Conservation (phyloP, 2,329 filamentous ascomycete genomes). For the Penicillium fuscoglaucum region DNA sequence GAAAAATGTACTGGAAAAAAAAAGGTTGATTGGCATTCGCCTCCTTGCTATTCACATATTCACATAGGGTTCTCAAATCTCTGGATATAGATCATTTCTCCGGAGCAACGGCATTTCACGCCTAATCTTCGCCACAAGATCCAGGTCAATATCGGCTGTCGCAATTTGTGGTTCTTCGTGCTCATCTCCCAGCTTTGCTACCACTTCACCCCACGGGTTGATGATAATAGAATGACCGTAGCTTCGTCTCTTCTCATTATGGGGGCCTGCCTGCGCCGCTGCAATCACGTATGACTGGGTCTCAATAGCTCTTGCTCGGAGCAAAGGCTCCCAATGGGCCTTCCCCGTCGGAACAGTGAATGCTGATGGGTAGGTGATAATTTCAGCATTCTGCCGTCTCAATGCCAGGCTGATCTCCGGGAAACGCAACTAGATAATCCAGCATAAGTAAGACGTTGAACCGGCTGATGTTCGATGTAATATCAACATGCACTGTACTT, state of each 20-base stretch:
- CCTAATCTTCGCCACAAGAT: constrained; percentile 53
- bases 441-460: neutral
- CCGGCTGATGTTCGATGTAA: neutral
- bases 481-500: constrained; percentile 21
- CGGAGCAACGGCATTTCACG: constrained; percentile 59
- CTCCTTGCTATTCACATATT: neutral
- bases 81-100: constrained; percentile 54
- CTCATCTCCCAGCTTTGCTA: constrained; percentile 61
- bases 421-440: constrained; percentile 63
- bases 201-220: constrained; percentile 79
- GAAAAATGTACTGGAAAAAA: neutral
- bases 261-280: constrained; percentile 75
- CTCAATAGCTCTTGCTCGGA: constrained; percentile 82
- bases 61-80: constrained; percentile 27
- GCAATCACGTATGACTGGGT: constrained; percentile 85
- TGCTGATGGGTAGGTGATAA: constrained; percentile 84
- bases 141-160: constrained; percentile 56
- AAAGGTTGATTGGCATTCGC: neutral
- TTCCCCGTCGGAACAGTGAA: constrained; percentile 84
- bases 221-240: constrained; percentile 86
- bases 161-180: constrained; percentile 49
- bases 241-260: constrained; percentile 73
- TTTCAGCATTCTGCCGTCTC: constrained; percentile 65
- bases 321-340: constrained; percentile 80
- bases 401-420: constrained; percentile 72